Evolutionary conservation across 1,139 yeast species (phyloP), one percentile per base, ranked within the genome.

Genomic region (Chernovozyma aurita): DNA sequence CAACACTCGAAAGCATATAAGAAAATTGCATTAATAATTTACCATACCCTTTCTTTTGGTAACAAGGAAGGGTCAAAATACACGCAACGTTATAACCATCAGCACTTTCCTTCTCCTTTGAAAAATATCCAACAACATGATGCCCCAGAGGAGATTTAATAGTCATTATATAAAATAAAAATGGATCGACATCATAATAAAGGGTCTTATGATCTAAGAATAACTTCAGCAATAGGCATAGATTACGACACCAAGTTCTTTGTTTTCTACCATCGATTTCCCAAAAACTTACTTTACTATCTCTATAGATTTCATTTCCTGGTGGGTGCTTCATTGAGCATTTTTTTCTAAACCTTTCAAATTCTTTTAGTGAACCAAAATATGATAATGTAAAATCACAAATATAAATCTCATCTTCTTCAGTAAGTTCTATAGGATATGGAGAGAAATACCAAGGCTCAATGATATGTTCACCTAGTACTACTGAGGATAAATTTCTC

Each of bases 371-470:
- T 0, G 95, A 85, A 1, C 95, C 95, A 61, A 86, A 92, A 59
- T 86, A 94, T 39, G 85, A 80, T 42, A 94, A 61, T 2, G 97
- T 81, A 55, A 85, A 92, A 59, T 90, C 97, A 61, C 96, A 94
- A 31, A 94, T 83, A 57, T 84, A 94, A 17, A 92, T 76, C 40
- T 75, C 80, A 52, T 90, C 97, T 45, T 83, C 94, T 48, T 90
- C 97, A 0, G 97, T 88, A 39, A 88, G 72, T 55, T 92, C 98
- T 13, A 87, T 73, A 0, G 99, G 99, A 56, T 94, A 92, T 0
- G 99, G 97, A 2, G 96, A 85, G 54, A 94, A 92, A 61, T 92
- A 94, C 99, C 99, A 92, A 2, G 99, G 98, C 55, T 92, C 99
- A 34, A 94, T 86, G 44, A 85, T 85, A 58, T 81, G 88, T 44